phyloP scores from a whole-genome alignment of 163 green algal species.

The Trebouxia gelatinosa region DNA sequence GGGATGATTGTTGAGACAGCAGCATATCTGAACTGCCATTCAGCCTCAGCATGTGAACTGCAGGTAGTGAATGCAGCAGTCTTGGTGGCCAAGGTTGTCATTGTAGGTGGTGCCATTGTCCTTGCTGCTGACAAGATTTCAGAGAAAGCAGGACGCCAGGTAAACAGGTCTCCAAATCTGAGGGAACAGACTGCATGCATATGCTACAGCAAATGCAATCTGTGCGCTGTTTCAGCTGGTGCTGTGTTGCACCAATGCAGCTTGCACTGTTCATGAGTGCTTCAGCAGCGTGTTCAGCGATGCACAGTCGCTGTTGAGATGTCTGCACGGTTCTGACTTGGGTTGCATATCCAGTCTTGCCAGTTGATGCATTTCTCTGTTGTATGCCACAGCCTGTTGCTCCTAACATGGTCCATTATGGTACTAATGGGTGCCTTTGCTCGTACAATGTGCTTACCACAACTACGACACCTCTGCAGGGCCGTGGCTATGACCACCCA shows the following conservation, averaged over 20 bases:
- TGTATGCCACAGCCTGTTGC: too few species aligned
- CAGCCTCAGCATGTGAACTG: neutral
- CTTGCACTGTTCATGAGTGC: neutral
- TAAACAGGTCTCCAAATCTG: too few species aligned
- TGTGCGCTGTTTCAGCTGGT: neutral
- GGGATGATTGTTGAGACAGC: too few species aligned
- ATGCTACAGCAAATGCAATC: too few species aligned
- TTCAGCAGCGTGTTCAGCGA: too few species aligned
- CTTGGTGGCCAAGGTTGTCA: constrained; percentile 7
- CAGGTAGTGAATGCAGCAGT: constrained; percentile 2
- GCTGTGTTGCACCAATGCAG: neutral
- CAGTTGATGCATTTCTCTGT: too few species aligned
- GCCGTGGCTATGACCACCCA: constrained; percentile 8
- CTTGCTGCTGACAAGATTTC: constrained; percentile 9
- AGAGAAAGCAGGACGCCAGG: constrained; percentile 8
- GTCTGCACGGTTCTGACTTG: neutral
- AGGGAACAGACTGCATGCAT: too few species aligned
- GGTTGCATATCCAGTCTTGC: neutral
- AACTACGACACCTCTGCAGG: neutral
- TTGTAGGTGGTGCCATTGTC: neutral
- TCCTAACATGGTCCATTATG: too few species aligned
- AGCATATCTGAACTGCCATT: neutral
- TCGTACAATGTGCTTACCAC: neutral
- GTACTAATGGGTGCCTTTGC: neutral
- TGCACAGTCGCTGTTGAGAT: neutral